phyloP scores from a whole-genome alignment of 2,329 filamentous ascomycete genomes.

The Bipolaris cookei region DNA sequence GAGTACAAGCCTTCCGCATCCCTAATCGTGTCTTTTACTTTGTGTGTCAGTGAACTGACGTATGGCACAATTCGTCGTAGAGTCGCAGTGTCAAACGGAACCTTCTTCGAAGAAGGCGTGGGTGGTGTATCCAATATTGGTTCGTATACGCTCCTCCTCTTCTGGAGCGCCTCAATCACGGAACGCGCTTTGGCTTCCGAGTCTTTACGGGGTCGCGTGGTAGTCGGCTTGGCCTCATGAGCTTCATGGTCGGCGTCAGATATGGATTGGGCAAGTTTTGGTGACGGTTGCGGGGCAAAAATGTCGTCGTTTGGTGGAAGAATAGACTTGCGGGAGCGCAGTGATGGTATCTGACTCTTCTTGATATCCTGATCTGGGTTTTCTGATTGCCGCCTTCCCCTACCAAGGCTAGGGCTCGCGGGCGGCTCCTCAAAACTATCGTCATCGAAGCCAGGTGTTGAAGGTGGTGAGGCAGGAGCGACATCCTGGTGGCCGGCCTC shows the following conservation, averaged over 20 bases:
- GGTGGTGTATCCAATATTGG: slow-evolving; percentile 32
- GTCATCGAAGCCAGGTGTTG: slow-evolving; percentile 64
- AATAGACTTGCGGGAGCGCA: slow-evolving; percentile 43
- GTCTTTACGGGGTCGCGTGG: slow-evolving; percentile 59
- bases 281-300: slow-evolving; percentile 44
- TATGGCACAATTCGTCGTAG: slow-evolving; percentile 66
- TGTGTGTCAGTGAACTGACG: slow-evolving; percentile 55
- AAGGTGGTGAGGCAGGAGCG: slow-evolving; percentile 60
- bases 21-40: slow-evolving; percentile 56
- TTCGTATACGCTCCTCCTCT: slow-evolving; percentile 50
- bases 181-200: slow-evolving; percentile 66
- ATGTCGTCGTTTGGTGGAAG: slow-evolving; percentile 46
- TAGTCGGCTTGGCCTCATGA: slow-evolving; percentile 34
- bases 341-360: slow-evolving; percentile 28
- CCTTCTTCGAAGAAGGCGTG: slow-evolving; percentile 56
- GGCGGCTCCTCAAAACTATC: slow-evolving; percentile 63
- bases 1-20: slow-evolving; percentile 57
- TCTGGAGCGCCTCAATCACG: slow-evolving; percentile 66
- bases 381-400: slow-evolving; percentile 38
- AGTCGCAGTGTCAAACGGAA: slow-evolving; percentile 71
- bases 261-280: slow-evolving; percentile 34
- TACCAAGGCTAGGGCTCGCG: slow-evolving; percentile 41
- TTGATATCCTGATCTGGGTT: slow-evolving; percentile 38
- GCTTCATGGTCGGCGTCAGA: slow-evolving; percentile 33
- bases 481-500: slow-evolving; percentile 66